A percentile compares a stretch with the other conserved stretches of the same genome.
These are phyloP conservation scores for Lolium perenne DNA, from an alignment of 176 grass and related monocot species.

Conservation along the genomic window DNA sequence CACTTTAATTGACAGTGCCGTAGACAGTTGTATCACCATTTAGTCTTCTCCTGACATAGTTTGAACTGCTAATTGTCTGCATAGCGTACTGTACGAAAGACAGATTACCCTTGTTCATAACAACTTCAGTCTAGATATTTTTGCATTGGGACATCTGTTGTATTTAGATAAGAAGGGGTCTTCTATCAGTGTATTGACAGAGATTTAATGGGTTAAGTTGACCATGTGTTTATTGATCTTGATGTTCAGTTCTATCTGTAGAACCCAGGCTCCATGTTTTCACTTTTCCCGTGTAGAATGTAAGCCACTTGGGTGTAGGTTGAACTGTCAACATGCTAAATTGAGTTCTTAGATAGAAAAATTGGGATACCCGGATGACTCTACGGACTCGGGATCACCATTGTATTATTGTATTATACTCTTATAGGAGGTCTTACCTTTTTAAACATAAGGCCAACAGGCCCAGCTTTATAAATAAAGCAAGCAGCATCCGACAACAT, in stretches of 20 bases:
- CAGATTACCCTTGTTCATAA: not conserved
- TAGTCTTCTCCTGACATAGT: constrained; percentile 12
- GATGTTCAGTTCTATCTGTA: not conserved
- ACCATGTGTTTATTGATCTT: constrained; percentile 6
- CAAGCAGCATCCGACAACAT: no score
- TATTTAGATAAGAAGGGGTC: not conserved
- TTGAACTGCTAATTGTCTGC: constrained; percentile 3
- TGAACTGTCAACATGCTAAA: not conserved
- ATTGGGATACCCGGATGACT: not conserved
- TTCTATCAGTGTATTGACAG: not conserved
- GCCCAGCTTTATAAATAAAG: no score
- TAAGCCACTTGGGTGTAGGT: not conserved
- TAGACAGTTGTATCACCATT: not conserved
- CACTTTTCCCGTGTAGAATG: no score
- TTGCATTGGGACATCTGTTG: not conserved
- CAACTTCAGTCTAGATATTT: not conserved
- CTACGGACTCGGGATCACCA: not conserved
- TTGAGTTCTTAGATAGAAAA: not conserved
- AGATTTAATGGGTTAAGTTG: not conserved
- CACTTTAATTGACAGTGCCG: not conserved
- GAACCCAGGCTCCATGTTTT: not conserved
- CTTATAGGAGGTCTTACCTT: not conserved
- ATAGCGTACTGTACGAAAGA: not conserved
- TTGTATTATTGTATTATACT: no score
- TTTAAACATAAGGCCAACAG: no score